Base-by-base conservation (phyloP, 2,329 filamentous ascomycete species). In the Teratosphaeria epicoccoides region DNA sequence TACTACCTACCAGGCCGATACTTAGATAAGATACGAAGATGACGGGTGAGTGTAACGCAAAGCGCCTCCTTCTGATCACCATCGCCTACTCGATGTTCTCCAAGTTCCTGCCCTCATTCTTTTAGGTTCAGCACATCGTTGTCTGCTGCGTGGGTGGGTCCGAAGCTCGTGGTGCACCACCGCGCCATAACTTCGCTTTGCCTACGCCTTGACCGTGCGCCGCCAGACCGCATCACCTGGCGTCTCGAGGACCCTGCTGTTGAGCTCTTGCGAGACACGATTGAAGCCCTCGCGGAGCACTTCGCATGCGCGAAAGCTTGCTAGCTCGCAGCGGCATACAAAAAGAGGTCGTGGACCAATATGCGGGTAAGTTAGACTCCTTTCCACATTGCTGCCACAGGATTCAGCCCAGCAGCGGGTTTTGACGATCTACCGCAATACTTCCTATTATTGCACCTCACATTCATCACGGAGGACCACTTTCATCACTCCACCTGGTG, bases 391-490 rank as follows among this genome's bases (percentile, higher is more conserved):
- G n/a, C n/a, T 40, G 33, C 33, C 17, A 17, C 33, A 40, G n/a
- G 47, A 23, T 49, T 28, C 25, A 17, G 26, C 20, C 26, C n/a
- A 9, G 22, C 20, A 47, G 24, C 26, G 22, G 26, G 26, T 12
- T 23, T 20, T 6, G 28, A n/a, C 12, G 47, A 45, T 50, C 49
- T 51, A 37, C 49, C 47, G 49, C 49, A 43, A 24, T 23, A 47
- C 23, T 46, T 22, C 49, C 26, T 45, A 40, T 47, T 37, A 24
- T 29, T 46, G 33, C 24, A 17, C 22, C 17, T 44, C 25, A 28
- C 23, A 46, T 24, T 17, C 5, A 20, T 24, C 17, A 23, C 43
- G n/a, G 23, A 26, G 37, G 26, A 25, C 26, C 40, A 50, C 43
- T 24, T 24, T 28, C 49, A 24, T 50, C 37, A 46, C 44, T 17